Evolutionary conservation across 257 asterid genomes (phyloP).

Genomic region (Asclepias syriaca): DNA sequence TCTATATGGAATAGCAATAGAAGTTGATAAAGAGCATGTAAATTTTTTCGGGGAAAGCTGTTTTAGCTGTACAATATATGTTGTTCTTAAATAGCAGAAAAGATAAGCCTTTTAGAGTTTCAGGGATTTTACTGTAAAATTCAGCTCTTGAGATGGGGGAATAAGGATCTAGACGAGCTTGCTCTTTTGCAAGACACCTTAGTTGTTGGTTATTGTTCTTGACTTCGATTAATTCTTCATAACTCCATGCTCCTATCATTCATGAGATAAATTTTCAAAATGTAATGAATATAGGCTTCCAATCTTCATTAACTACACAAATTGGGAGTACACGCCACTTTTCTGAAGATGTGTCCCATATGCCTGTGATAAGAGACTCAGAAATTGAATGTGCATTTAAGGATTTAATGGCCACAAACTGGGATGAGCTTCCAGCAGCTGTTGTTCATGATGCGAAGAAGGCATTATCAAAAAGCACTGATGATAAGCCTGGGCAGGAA

Average conservation of each 20-base stretch:
- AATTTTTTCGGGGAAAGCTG: neutral
- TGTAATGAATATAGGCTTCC: conserved; percentile 33
- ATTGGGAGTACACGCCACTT: conserved; percentile 54
- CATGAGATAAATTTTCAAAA: neutral
- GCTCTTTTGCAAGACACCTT: neutral
- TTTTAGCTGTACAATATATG: neutral
- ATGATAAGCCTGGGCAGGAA: conserved; percentile 74
- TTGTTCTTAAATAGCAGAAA: neutral
- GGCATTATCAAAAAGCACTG: conserved; percentile 69
- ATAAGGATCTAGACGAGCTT: neutral
- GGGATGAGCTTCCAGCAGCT: conserved; percentile 72
- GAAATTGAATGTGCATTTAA: conserved; percentile 66
- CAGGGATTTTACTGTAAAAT: neutral
- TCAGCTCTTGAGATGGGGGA: neutral
- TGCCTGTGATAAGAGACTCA: conserved; percentile 62
- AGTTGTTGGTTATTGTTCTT: neutral
- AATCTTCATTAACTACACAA: conserved; percentile 37
- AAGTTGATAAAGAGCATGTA: neutral
- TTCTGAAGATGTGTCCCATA: conserved; percentile 55
- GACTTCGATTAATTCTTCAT: neutral
- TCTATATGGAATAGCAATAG: neutral
- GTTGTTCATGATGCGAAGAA: conserved; percentile 50
- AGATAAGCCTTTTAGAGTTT: neutral
- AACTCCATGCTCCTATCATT: neutral
- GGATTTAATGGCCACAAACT: conserved; percentile 79